phyloP scores from a whole-genome alignment of 2,329 filamentous ascomycete species.

The Trichophyton mentagrophytes region DNA sequence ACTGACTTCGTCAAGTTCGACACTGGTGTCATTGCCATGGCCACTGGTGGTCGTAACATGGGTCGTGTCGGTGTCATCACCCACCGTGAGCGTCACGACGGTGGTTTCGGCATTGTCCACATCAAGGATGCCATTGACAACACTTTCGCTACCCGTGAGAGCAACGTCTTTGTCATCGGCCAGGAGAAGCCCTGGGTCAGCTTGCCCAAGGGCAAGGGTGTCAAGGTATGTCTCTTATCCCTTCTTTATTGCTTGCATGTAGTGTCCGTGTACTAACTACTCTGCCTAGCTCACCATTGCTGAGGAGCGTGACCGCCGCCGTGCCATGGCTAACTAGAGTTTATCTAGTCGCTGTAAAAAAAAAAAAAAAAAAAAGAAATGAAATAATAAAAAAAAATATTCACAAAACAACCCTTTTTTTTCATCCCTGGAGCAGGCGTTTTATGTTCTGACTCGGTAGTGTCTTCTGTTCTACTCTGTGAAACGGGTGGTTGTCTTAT shows the following conservation, averaged over 20 bases:
- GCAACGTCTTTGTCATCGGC: constrained; percentile 99
- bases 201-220: constrained; percentile 99
- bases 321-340: constrained; percentile 41
- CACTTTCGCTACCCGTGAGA: constrained; percentile 97
- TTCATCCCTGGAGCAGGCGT: background rate
- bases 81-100: constrained; percentile 98
- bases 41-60: constrained; percentile 99
- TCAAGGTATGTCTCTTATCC: constrained; percentile 49
- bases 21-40: constrained; percentile 95
- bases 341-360: constrained; percentile 1
- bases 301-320: constrained; percentile 96
- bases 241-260: background rate
- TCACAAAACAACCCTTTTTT: background rate
- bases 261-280: constrained; percentile 12
- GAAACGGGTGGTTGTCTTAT: background rate
- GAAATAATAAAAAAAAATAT: background rate
- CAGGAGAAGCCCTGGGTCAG: constrained; percentile 98
- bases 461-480: background rate
- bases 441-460: background rate
- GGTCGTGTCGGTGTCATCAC: constrained; percentile 99
- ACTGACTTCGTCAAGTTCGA: constrained; percentile 97
- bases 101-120: constrained; percentile 99
- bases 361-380: constrained; percentile 1
- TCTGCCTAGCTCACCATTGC: constrained; percentile 67
- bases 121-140: constrained; percentile 99